phyloP scores from a whole-genome alignment of 2,329 filamentous ascomycete species.

The Fusarium udum region DNA sequence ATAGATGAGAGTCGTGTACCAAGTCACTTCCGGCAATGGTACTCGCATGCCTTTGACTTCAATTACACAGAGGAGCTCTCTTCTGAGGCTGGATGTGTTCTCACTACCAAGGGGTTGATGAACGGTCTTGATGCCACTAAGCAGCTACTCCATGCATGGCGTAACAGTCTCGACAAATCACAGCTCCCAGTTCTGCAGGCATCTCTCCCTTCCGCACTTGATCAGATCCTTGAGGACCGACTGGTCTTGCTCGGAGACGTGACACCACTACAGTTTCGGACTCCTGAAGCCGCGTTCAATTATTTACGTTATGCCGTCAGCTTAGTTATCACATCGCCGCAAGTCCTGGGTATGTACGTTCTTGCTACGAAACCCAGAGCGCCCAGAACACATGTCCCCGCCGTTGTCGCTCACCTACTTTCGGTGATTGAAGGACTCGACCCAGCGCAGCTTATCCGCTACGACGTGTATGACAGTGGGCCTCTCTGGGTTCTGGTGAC shows the following conservation, averaged over 20 bases:
- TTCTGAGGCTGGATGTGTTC: neutral
- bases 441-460: neutral
- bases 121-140: neutral
- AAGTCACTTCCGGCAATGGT: neutral
- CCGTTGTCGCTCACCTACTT: neutral
- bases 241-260: fast-evolving
- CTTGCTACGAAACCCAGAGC: neutral
- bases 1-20: neutral
- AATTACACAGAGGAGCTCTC: neutral
- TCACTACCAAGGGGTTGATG: neutral
- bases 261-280: neutral
- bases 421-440: neutral
- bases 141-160: neutral
- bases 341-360: neutral
- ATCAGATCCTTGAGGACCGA: neutral
- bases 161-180: neutral
- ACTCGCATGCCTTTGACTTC: neutral
- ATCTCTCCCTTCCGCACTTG: neutral
- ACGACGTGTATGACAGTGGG: neutral
- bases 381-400: fast-evolving
- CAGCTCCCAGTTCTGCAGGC: neutral
- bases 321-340: neutral
- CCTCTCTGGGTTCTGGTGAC: neutral
- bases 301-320: neutral
- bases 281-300: neutral